These are phyloP conservation scores for Salix arbutifolia DNA, from an alignment of 345 rosid species.

Conservation along the genomic window DNA sequence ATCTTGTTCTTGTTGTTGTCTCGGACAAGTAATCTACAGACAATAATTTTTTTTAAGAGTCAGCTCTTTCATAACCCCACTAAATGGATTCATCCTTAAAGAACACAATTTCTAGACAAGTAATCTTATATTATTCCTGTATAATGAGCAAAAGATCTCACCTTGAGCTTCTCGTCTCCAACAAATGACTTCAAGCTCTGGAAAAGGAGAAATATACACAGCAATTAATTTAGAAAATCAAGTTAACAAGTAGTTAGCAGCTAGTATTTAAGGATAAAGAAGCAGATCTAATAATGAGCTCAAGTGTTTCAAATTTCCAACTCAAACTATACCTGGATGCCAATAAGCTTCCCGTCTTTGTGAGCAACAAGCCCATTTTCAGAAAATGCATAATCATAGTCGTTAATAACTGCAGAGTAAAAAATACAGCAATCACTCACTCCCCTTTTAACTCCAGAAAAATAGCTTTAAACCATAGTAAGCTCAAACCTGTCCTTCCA, in stretches of 20 bases:
- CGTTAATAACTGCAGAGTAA: conserved; percentile 62
- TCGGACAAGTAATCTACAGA: neutral
- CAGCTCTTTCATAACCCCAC: too few relatives aligned
- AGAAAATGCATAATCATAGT: conserved; percentile 86
- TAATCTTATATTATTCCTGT: too few relatives aligned
- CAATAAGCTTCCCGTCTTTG: conserved; percentile 82
- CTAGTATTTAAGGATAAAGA: neutral
- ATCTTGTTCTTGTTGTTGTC: neutral
- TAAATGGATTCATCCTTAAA: too few relatives aligned
- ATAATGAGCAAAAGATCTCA: conserved; percentile 17
- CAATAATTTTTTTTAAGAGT: too few relatives aligned
- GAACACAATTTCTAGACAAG: too few relatives aligned
- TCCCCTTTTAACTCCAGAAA: neutral
- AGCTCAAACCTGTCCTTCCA: conserved; percentile 65
- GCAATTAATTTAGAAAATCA: neutral
- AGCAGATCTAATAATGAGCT: neutral
- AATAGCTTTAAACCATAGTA: neutral
- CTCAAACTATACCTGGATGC: conserved; percentile 56
- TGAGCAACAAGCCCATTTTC: conserved; percentile 98
- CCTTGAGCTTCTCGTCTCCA: conserved; percentile 90
- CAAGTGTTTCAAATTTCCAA: neutral
- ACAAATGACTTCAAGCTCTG: conserved; percentile 86
- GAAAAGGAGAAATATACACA: conserved; percentile 8
- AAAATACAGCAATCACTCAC: neutral
- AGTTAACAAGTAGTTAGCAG: neutral